Evolutionary conservation across 345 rosid genomes (phyloP).

Genomic region (Bruguiera sexangula): DNA sequence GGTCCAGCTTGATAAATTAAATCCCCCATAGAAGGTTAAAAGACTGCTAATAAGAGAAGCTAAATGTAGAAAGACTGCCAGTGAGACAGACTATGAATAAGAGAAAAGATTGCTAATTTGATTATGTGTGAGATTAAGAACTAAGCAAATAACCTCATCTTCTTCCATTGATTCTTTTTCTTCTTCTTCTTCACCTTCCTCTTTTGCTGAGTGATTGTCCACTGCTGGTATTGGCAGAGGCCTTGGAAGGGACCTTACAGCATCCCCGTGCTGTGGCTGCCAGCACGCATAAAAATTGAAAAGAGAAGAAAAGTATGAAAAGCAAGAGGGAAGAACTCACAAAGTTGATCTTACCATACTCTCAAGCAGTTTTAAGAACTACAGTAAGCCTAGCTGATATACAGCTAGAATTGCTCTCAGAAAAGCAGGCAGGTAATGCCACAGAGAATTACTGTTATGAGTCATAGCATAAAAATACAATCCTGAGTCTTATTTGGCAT

Average conservation of each 20-base stretch:
- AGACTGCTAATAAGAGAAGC: no score
- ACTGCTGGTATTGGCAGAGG: conserved; percentile 54
- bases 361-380: background rate
- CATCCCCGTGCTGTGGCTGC: conserved; percentile 56
- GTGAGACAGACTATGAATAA: background rate
- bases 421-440: background rate
- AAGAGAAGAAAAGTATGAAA: conserved; percentile 18
- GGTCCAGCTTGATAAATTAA: background rate
- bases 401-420: background rate
- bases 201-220: conserved; percentile 32
- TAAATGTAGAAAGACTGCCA: background rate
- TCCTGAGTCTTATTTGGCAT: no score
- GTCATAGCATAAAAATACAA: no score
- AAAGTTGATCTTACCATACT: background rate
- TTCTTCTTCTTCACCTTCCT: conserved; percentile 39
- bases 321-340: background rate
- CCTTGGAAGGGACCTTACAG: conserved; percentile 60
- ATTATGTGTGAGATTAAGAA: background rate
- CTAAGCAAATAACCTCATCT: conserved; percentile 39
- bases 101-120: background rate
- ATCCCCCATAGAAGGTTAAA: no score
- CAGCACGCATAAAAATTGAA: conserved; percentile 15
- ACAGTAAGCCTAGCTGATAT: background rate
- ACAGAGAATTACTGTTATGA: background rate
- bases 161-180: conserved; percentile 36